Base-by-base conservation (phyloP, 1,284 basidiomycete species). In the Sphaerobolus stellatus region DNA sequence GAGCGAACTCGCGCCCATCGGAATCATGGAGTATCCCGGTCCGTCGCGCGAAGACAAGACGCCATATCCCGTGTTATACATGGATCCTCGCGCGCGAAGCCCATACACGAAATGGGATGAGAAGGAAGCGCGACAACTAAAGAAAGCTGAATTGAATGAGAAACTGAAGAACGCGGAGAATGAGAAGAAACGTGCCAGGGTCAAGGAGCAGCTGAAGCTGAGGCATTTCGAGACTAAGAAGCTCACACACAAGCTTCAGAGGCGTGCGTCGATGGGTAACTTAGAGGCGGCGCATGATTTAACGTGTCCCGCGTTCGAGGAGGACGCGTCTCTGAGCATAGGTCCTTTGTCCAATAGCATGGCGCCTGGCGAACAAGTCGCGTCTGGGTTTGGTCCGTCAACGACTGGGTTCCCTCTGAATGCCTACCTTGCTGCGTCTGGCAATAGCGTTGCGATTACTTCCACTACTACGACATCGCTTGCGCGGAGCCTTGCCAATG, bases 391-490 rank as follows among this genome's bases (percentile, higher is more conserved):
- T 64, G 72, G 84, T 7, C 77, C 79, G 9, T 84, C 87, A 14
- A 69, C 68, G 14, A 25, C 50, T 34, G 51, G 44, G 9, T 33
- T 20, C 3, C 74, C 74, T 27, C n/a, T n/a, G n/a, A 36, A 54
- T 28, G 80, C 77, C 18, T 93, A 89, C 65, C 79, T 90, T 57
- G 92, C 93, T 45, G 94, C 94, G 4, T 97, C 94, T 1, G 94
- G 94, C 16, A 99, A 99, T 72, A 96, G 92, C 61, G 92, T 98
- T 48, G 81, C 84, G 40, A 86, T 98, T 65, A 94, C 96, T 2
- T 95, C 92, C 11, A 90, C 89, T 43, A 86, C 88, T 45, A 90
- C 91, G 7, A 94, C 92, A 4, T 97, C 95, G 73, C 2, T 70
- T 75, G 55, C 71, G 71, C 44, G 73, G 30, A 48, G 51, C 30